These are phyloP conservation scores for Abrus pulchellus DNA, from an alignment of 306 rosid species.

Conservation along the genomic window DNA sequence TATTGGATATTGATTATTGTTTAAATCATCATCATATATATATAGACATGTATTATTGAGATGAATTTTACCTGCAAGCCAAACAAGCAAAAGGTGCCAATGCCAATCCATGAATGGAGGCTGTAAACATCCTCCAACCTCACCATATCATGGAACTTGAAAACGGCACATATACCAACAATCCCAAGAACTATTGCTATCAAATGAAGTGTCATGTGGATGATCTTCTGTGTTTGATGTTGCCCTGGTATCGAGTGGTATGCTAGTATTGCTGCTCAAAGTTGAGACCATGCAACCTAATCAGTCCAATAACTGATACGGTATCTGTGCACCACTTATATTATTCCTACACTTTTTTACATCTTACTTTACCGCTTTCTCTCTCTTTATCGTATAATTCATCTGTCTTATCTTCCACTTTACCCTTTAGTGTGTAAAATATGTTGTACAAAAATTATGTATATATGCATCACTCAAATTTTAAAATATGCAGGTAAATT, in stretches of 20 bases:
- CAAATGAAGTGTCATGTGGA: constrained; percentile 70
- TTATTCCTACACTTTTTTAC: no score
- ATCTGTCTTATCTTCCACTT: no score
- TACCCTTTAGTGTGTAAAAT: no score
- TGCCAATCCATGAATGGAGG: constrained; percentile 96
- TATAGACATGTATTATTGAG: background rate
- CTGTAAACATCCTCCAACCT: constrained; percentile 57
- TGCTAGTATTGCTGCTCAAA: constrained; percentile 79
- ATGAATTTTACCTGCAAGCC: constrained; percentile 71
- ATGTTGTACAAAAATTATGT: background rate
- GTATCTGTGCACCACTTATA: background rate
- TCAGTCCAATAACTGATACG: background rate
- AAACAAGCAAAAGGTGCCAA: constrained; percentile 69
- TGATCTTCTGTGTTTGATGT: constrained; percentile 46
- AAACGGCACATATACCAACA: constrained; percentile 77
- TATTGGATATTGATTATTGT: no score
- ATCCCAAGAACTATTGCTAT: constrained; percentile 70
- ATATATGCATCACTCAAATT: background rate
- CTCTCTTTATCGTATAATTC: no score
- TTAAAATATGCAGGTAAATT: background rate
- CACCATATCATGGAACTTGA: constrained; percentile 76
- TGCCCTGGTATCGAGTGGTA: constrained; percentile 57
- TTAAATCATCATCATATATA: no score
- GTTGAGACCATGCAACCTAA: constrained; percentile 7
- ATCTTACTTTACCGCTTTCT: no score